Base-by-base conservation (phyloP, 1,284 basidiomycete species). In the Cystobasidium slooffiae region DNA sequence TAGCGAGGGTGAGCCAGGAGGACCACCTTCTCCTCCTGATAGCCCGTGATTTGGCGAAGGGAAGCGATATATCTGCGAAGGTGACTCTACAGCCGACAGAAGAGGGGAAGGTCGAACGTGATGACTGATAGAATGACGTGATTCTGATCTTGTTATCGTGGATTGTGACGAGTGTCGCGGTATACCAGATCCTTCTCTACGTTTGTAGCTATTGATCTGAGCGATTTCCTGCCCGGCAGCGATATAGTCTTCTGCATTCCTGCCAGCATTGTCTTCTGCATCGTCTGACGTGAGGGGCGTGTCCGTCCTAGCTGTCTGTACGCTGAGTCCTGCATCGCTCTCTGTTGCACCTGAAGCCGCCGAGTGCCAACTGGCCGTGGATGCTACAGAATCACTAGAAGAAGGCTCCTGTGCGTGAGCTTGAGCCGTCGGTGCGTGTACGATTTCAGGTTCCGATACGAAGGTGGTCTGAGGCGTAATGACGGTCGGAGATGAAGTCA, bases 1-100 rank as follows among this genome's bases (percentile, higher is more conserved):
- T 2, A 84, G 61, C 43, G 64, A 58, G 37, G 53, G 76, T 14
- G 59, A 78, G 7, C 52, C 68, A 16, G 63, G 68, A 44, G 74
- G 74, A 31, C 58, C 14, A 41, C 64, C 5, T 16, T 67, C 49
- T 47, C 3, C 22, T 5, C 31, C 31, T 31, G 31, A 31, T 20
- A 61, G 43, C 10, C 66, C 16, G 39, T 58, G 53, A 37, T 14
- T 61, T 47, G 69, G 58, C 44, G 65, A 47, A 52, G 65, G 67
- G 58, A 73, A 69, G 59, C 70, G 58, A 68, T 70, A 69, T 39
- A 69, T 47, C 51, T 62, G 68, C 14, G 64, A 16, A 18, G 76
- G 62, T 56, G 76, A 69, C 20, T 75, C 59, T 52, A 67, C 47
- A 37, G 18, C 67, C 24, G 69, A 44, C 47, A 61, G 69, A 44